Percentiles rank a stretch among this genome's conserved stretches.
Conservation (phyloP, 192 early-diverging fungal species). For the Podila verticillata region DNA sequence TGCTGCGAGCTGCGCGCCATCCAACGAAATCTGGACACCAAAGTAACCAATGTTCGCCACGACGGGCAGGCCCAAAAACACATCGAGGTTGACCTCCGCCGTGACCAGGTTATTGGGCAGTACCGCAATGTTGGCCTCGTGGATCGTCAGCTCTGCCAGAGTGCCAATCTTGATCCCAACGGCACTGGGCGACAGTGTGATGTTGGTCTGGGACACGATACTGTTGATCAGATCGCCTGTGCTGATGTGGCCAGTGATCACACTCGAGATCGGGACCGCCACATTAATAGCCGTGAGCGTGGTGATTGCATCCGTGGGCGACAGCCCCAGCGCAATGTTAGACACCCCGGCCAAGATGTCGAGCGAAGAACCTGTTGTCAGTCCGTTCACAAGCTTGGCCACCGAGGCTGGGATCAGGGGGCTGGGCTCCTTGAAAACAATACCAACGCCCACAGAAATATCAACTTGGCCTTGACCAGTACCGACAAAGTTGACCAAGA, state of each 20-base stretch:
- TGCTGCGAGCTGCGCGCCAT: conserved; percentile 26
- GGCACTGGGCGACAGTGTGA: conserved; percentile 23
- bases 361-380: conserved; percentile 30
- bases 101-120: conserved; percentile 46
- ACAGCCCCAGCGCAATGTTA: conserved; percentile 37
- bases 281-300: conserved; percentile 29
- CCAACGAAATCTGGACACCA: conserved; percentile 35
- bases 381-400: conserved; percentile 27
- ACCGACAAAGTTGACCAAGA: conserved; percentile 29
- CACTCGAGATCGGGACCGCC: conserved; percentile 17
- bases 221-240: conserved; percentile 9
- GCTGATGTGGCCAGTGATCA: conserved; percentile 22
- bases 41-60: conserved; percentile 49
- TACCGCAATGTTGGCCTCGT: conserved; percentile 35
- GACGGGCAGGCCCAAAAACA: conserved; percentile 44
- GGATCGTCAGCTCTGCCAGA: conserved; percentile 32
- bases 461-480: conserved; percentile 30
- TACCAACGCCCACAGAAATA: conserved; percentile 41
- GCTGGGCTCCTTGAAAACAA: conserved; percentile 35
- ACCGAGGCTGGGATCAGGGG: conserved; percentile 28
- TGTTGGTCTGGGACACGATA: conserved; percentile 22
- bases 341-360: conserved; percentile 32
- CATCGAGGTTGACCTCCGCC: conserved; percentile 30
- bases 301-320: conserved; percentile 37
- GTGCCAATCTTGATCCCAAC: conserved; percentile 34